Conservation (phyloP, 179 eudicot genomes). For the Silene coronaria region DNA sequence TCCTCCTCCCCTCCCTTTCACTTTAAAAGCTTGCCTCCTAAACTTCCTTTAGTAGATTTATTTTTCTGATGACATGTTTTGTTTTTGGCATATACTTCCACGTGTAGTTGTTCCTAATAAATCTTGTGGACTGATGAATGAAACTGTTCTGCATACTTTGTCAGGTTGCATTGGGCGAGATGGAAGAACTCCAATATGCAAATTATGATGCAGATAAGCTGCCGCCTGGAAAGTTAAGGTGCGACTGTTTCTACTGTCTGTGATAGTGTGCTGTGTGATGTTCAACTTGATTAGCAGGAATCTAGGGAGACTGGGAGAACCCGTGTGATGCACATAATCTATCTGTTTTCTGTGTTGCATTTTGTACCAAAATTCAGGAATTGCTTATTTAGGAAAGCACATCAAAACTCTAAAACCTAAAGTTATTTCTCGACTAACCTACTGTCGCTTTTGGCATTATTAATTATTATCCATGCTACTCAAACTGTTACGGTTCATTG, state of each 20-base stretch:
- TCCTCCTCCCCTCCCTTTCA: neutral
- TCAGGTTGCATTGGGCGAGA: constrained; percentile 95
- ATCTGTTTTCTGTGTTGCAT: neutral
- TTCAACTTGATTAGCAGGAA: neutral
- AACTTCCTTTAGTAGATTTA: neutral
- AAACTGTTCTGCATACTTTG: constrained; percentile 10
- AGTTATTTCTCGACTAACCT: neutral
- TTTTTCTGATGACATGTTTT: neutral
- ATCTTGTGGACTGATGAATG: neutral
- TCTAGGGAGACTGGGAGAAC: neutral
- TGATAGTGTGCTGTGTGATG: neutral
- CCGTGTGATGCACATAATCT: neutral
- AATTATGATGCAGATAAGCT: constrained; percentile 78
- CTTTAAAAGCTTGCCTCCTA: neutral
- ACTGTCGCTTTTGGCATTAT: neutral
- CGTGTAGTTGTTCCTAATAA: neutral
- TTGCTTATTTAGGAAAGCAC: neutral
- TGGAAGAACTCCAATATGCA: constrained; percentile 67
- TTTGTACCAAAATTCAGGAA: neutral
- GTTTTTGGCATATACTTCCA: neutral
- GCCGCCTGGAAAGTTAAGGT: constrained; percentile 94
- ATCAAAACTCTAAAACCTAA: neutral
- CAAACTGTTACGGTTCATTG: neutral
- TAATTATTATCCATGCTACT: neutral
- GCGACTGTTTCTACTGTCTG: constrained; percentile 1